Evolutionary conservation across 192 early-diverging fungal species (phyloP).

Genomic region (Rhizophagus prolifer): DNA sequence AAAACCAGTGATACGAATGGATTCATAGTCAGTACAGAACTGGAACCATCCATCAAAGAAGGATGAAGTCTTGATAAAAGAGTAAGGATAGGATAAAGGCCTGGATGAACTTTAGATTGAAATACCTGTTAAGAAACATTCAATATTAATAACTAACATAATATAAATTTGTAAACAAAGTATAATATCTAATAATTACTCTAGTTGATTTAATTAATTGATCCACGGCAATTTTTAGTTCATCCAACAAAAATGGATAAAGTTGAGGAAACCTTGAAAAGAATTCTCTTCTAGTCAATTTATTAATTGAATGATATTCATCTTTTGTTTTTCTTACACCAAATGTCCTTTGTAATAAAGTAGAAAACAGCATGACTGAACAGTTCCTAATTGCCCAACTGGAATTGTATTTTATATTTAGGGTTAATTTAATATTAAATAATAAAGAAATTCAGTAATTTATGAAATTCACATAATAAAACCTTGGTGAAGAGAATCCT

Average conservation of each 20-base stretch:
- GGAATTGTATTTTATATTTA: background rate
- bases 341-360: constrained; percentile 79
- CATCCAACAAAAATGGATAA: constrained; percentile 71
- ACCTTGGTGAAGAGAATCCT: constrained; percentile 71
- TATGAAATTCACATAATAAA: background rate
- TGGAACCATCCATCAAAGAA: constrained; percentile 47
- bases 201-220: constrained; percentile 44
- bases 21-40: constrained; percentile 38
- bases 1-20: constrained; percentile 54
- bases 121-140: background rate
- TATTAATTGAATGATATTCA: constrained; percentile 68
- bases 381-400: constrained; percentile 94
- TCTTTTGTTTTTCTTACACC: constrained; percentile 79
- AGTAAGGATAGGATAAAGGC: constrained; percentile 87
- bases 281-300: constrained; percentile 85
- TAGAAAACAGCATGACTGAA: constrained; percentile 88
- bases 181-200: constrained; percentile 3
- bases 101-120: constrained; percentile 69
- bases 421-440: background rate
- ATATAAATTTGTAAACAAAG: no score
- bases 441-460: background rate
- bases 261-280: constrained; percentile 85
- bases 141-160: background rate
- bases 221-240: constrained; percentile 70
- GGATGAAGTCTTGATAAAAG: constrained; percentile 81